These are phyloP conservation scores for Tripterygium wilfordii DNA, from an alignment of 177 flowering plant species.

Conservation along the genomic window DNA sequence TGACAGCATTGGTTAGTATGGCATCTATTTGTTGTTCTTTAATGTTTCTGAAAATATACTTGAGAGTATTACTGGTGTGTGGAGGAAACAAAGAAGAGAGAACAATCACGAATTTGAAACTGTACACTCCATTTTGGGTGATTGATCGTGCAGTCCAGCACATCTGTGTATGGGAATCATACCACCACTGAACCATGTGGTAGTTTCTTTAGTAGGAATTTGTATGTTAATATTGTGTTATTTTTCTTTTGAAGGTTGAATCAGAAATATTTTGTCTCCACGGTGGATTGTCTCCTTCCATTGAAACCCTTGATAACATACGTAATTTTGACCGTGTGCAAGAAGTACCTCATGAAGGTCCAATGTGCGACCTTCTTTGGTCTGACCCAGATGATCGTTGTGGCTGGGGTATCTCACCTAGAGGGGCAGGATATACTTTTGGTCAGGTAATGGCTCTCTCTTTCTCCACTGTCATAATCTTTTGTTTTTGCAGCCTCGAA, in stretches of 20 bases:
- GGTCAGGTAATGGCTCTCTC: constrained; percentile 61
- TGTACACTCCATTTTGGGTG: no score
- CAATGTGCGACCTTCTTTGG: constrained; percentile 91
- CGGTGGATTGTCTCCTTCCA: constrained; percentile 87
- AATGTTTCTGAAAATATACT: no score
- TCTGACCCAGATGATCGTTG: constrained; percentile 94
- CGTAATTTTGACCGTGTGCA: constrained; percentile 85
- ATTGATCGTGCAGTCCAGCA: no score
- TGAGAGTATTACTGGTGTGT: no score
- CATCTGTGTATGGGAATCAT: no score
- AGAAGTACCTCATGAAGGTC: constrained; percentile 91
- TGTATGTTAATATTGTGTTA: neutral
- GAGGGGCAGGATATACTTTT: constrained; percentile 93
- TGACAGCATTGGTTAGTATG: constrained; percentile 90
- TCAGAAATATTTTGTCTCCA: constrained; percentile 86
- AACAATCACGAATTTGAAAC: no score
- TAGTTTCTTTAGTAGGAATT: neutral
- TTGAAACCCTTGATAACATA: constrained; percentile 82
- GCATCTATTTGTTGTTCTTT: no score
- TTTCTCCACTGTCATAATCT: no score
- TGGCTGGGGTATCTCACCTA: constrained; percentile 94
- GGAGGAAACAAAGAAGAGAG: no score
- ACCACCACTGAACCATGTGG: no score
- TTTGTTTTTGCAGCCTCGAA: no score
- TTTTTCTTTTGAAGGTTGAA: constrained; percentile 56